Base-by-base conservation (phyloP, 176 grass and related monocot species). In the Eragrostis nindensis region DNA sequence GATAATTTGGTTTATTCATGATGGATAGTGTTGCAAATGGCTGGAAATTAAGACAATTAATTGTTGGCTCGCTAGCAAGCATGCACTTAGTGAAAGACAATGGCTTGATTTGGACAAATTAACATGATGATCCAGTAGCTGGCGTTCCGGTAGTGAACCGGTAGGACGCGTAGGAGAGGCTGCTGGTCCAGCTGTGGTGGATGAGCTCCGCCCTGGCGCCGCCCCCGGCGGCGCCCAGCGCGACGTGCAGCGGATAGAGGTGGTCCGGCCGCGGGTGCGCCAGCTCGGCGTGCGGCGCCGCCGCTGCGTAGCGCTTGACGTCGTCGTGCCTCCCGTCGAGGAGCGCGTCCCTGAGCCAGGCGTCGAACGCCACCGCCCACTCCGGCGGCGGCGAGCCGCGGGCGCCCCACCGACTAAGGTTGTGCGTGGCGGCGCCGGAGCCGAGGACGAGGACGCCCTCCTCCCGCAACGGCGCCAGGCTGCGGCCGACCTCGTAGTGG, bases 401-500 rank as follows among this genome's bases (percentile, higher is more conserved):
- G 10, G 56, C 24, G 60, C 74, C 57, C 2, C 86, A 74, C 59
- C 5, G 32, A 8, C 84, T 43, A 74, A 95, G 81, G 66, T 94
- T 94, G 71, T 97, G 94, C 13, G 89, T 97, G 1, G 91, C 91
- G 66, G 38, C 90, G 1, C 91, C 89, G 6, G 91, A 94, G 29
- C 94, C 94, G 54, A 97, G 0, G 59, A 97, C 27, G 76, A 94
- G 94, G 11, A 94, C 72, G 1, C 87, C 87, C 1, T 94, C 88
- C 25, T 86, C 84, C 62, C 82, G 63, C 45, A 97, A 84, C 18
- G 84, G 86, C 14, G 84, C 86, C 53, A 97, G 80, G 7, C 89
- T 91, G 53, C 43, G 83, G 48, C 94, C 87, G 60, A 97, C 76
- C 66, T 88, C 80, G 57, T 87, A 94, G 85, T 94, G 94, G 84